Evolutionary conservation across 2,329 filamentous ascomycete species (phyloP), one percentile per base, ranked within the genome.

Genomic region (Stemphylium lycopersici): DNA sequence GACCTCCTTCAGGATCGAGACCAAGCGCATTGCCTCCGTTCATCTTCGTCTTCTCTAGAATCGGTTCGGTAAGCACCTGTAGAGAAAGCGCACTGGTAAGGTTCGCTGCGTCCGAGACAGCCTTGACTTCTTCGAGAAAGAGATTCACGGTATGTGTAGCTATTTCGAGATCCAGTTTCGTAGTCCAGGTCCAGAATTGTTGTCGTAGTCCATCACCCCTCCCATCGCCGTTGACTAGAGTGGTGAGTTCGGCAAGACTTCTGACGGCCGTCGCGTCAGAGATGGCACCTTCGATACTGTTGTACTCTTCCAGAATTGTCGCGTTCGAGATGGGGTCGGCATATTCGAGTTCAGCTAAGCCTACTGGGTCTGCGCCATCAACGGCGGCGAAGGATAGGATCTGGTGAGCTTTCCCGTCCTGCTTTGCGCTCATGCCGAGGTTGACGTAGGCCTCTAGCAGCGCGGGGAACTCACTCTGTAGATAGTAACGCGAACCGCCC

Each of bases 1-100:
- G 69, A 1, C 68, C 66, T 2, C 52, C 40, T 2, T 58, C 36
- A 1, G 65, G 29, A 20, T 51, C 43, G 6, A 75, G 61, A 7
- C 71, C 71, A 3, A 74, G 66, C 12, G 69, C 38, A 38, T 75
- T 74, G 1, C 71, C 71, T 13, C 66, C 69, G 3, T 48, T 40
- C 58, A 55, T 18, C 42, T 38, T 32, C 56, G 66, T 69, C 46
- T 64, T 52, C 33, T 60, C 41, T 1, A 74, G 56, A 4, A 59
- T 55, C 3, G 59, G 59, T 0, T 59, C 52, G 2, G 69, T 70
- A 36, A 74, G 60, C 31, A 66, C 62, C 45, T 74, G 71, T 4
- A 74, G 47, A 0, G 69, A 64, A 26, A 59, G 18, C 0, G 66
- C 58, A 1, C 62, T 61, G 1, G 65, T 12, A n/a, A 73, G 40